Evolutionary conservation across 345 rosid species (phyloP), one percentile per base, ranked within the genome.

Genomic region (Eucalyptus guilfoylei): DNA sequence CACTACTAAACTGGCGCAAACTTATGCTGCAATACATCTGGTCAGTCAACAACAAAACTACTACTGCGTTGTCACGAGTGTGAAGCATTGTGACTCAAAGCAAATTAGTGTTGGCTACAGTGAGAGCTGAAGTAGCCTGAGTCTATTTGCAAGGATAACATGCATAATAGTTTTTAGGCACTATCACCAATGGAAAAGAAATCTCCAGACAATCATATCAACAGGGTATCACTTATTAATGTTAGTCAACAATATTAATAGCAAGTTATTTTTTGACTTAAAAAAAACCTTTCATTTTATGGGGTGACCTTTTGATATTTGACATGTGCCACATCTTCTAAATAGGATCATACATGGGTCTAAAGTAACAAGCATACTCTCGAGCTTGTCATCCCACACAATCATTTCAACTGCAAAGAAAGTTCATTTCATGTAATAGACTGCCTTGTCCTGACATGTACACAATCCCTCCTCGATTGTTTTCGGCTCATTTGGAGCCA

Each of bases 51-150:
- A n/a, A 64, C 11, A 64, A n/a, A 64, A 64, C 76, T 14, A 14
- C 76, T n/a, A 64, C 15, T 0, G 2, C 11, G 1, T 14, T n/a
- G 10, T 15, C 40, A 15, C 32, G 6, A 2, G 4, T 58, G 40
- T 5, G 15, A 67, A 67, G 23, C 32, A 16, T 15, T 17, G 15
- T 1, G 19, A n/a, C 76, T 64, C 32, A 16, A n/a, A 16, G 40
- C 23, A 5, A 32, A 15, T 67, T 67, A 67, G 80, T 5, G 9
- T 67, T 67, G 40, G 80, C 40, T 67, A 0, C 23, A 7, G 11
- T n/a, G 23, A 8, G 40, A 16, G 80, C 34, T 15, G 80, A 14
- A 32, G 40, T 8, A 67, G 80, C 40, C 19, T 4, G 3, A 14
- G 21, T 40, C 19, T 64, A 64, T 64, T 64, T 24, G 0, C 21